phyloP scores from a whole-genome alignment of 192 early-diverging fungal genomes.

The Dissophora globulifera region DNA sequence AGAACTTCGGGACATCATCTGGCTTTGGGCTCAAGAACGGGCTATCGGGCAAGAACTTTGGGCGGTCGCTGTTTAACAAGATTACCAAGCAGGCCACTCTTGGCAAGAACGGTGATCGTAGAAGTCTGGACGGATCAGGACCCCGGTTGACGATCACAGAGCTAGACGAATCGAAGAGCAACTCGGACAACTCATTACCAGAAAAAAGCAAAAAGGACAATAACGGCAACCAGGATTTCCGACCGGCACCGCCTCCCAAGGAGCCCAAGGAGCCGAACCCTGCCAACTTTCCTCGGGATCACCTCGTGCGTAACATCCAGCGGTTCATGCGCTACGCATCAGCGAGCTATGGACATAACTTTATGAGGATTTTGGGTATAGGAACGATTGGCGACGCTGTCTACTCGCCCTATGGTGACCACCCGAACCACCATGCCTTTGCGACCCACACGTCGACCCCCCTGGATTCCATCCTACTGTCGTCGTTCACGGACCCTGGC shows the following conservation, averaged over 20 bases:
- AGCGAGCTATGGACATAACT: slow-evolving; percentile 76
- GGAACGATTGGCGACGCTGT: slow-evolving; percentile 55
- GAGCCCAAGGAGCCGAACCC: slow-evolving; percentile 53
- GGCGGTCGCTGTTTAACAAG: slow-evolving; percentile 34
- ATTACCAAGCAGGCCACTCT: slow-evolving; percentile 33
- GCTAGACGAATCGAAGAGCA: slow-evolving; percentile 28
- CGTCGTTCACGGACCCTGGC: slow-evolving; percentile 64
- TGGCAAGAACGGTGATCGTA: slow-evolving; percentile 26
- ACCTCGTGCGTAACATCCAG: slow-evolving; percentile 72
- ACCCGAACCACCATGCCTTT: slow-evolving; percentile 79
- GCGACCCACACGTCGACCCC: slow-evolving; percentile 81
- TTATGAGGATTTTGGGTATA: slow-evolving; percentile 79
- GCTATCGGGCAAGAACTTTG: slow-evolving; percentile 25
- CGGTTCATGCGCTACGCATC: slow-evolving; percentile 77
- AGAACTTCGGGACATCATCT: neutral
- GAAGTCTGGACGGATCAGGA: slow-evolving; percentile 3
- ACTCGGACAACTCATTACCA: slow-evolving; percentile 24
- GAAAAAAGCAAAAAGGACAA: neutral
- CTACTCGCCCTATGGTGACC: slow-evolving; percentile 56
- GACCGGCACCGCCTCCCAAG: slow-evolving; percentile 38
- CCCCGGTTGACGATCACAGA: slow-evolving; percentile 48
- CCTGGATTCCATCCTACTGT: slow-evolving; percentile 80
- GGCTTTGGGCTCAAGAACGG: slow-evolving; percentile 38
- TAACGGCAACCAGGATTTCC: slow-evolving; percentile 19
- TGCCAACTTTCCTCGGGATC: slow-evolving; percentile 63